A percentile compares a stretch with the other conserved stretches of the same genome.
Conservation (phyloP, 2,329 filamentous ascomycete species). For the Cadophora sp. region DNA sequence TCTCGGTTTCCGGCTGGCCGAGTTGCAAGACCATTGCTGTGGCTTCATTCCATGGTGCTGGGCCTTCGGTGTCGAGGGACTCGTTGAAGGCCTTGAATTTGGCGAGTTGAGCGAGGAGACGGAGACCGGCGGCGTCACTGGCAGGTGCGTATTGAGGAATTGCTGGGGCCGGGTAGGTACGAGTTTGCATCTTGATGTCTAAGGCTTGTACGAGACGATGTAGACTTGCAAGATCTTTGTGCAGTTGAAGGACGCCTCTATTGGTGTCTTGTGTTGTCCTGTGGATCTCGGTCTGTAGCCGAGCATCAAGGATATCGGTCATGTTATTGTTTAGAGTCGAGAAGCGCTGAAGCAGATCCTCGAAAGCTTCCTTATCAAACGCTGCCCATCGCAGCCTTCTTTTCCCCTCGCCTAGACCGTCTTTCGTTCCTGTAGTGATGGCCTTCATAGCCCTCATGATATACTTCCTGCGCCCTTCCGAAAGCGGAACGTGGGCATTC, state of each 20-base stretch:
- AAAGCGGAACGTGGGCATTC: conserved; percentile 53
- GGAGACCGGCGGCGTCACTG: conserved; percentile 48
- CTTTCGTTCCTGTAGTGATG: conserved; percentile 48
- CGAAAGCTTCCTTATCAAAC: conserved; percentile 55
- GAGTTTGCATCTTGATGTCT: conserved; percentile 50
- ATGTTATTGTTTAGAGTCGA: conserved; percentile 55
- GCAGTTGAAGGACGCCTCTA: conserved; percentile 53
- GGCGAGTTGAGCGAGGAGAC: conserved; percentile 52
- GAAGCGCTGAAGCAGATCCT: conserved; percentile 52
- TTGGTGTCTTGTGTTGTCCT: conserved; percentile 57
- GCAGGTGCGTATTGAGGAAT: conserved; percentile 37
- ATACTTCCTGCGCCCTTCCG: conserved; percentile 49
- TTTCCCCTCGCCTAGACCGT: conserved; percentile 33
- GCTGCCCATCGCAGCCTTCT: conserved; percentile 51
- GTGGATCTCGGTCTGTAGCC: conserved; percentile 54
- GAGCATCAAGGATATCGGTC: conserved; percentile 55
- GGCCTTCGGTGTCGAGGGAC: conserved; percentile 48
- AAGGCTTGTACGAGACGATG: conserved; percentile 53
- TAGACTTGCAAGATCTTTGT: conserved; percentile 54
- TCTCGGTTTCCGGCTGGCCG: conserved; percentile 33
- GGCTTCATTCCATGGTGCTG: conserved; percentile 45
- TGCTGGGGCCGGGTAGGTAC: conserved; percentile 23
- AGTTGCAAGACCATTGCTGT: conserved; percentile 50
- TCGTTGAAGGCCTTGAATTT: conserved; percentile 60
- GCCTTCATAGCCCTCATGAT: conserved; percentile 52